These are phyloP conservation scores for Malus sylvestris DNA, from an alignment of 306 rosid species.

Conservation along the genomic window DNA sequence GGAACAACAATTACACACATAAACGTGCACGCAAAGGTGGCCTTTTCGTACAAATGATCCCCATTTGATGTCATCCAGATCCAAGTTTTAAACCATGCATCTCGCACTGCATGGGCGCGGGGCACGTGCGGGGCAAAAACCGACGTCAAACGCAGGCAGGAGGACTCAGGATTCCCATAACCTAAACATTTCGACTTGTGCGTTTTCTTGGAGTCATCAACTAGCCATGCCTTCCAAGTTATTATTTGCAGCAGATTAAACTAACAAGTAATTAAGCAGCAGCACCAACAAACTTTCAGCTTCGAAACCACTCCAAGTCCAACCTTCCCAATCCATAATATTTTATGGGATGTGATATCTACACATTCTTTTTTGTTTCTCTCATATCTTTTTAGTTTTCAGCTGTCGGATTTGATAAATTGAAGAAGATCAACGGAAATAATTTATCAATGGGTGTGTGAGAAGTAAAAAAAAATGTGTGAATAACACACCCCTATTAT, in stretches of 20 bases:
- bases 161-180: not conserved
- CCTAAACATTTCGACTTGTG: not conserved
- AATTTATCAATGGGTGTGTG: too few species aligned
- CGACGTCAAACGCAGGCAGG: not conserved
- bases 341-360: too few species aligned
- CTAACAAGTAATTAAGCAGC: not conserved
- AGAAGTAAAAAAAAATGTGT: too few species aligned
- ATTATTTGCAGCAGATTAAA: not conserved
- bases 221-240: not conserved
- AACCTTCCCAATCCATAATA: not conserved
- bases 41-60: not conserved
- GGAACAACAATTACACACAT: not conserved
- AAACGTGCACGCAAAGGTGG: not conserved
- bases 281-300: not conserved
- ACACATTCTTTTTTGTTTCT: too few species aligned
- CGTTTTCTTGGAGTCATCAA: not conserved
- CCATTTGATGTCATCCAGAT: not conserved
- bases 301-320: not conserved
- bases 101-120: not conserved
- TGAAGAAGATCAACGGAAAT: too few species aligned
- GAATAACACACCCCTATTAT: too few species aligned
- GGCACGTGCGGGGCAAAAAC: not conserved
- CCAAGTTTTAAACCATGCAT: not conserved
- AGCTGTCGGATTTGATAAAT: fast-evolving
- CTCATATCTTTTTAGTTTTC: too few species aligned